Percentiles rank a stretch among this genome's conserved stretches.
Conservation (phyloP, 1,284 basidiomycete species). For the Ceratobasidium sp. region DNA sequence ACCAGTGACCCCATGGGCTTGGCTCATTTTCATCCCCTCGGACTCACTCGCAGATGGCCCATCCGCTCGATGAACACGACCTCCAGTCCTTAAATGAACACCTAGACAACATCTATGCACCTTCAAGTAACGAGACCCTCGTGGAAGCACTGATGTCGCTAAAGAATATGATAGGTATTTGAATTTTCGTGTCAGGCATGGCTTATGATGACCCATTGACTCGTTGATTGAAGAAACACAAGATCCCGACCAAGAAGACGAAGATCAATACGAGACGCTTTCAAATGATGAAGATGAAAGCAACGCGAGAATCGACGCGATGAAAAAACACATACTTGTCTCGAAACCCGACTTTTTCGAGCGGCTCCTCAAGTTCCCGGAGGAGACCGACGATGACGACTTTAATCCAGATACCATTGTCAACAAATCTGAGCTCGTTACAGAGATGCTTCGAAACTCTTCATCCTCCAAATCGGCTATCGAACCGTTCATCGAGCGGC, state of each 20-base stretch:
- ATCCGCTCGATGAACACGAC: constrained; percentile 17
- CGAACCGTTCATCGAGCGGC: constrained; percentile 4
- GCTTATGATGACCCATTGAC: too few species aligned
- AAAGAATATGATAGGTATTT: constrained; percentile 23
- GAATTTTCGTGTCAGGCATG: not conserved
- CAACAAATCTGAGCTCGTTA: not conserved
- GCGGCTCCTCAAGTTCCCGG: not conserved
- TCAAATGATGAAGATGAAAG: not conserved
- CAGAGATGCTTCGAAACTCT: constrained; percentile 15
- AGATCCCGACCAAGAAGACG: too few species aligned
- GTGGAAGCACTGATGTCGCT: not conserved
- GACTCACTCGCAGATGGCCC: not conserved
- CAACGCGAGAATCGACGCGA: not conserved
- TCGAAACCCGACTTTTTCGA: constrained; percentile 27
- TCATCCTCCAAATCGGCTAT: constrained; percentile 2
- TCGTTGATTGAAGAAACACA: not conserved
- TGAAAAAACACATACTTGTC: constrained; percentile 17
- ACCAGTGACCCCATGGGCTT: too few species aligned
- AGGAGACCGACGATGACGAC: not conserved
- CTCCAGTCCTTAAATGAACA: not conserved
- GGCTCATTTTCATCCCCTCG: not conserved
- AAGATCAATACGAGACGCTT: too few species aligned
- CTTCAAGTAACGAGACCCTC: not conserved
- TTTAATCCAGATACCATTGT: not conserved
- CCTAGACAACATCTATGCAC: constrained; percentile 7